Evolutionary conservation across 257 asterid species (phyloP).

Genomic region (Solanum piurae): DNA sequence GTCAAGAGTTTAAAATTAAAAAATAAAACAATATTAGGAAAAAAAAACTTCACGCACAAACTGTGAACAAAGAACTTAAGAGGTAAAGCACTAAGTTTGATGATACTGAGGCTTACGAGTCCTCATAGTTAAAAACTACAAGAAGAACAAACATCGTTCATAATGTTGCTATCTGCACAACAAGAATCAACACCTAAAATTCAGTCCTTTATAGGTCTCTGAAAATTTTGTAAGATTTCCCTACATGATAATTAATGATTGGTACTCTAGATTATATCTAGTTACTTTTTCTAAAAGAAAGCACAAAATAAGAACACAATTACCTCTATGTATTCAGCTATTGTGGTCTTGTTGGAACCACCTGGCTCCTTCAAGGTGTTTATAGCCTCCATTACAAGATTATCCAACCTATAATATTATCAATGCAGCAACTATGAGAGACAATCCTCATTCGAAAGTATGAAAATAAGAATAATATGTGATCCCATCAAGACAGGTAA

Average conservation of each 20-base stretch:
- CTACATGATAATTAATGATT: neutral
- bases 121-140: neutral
- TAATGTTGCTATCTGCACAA: neutral
- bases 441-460: neutral
- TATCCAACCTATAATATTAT: constrained; percentile 56
- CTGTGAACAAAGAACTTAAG: neutral
- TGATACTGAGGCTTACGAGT: neutral
- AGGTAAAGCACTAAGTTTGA: neutral
- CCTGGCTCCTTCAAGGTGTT: constrained; percentile 68
- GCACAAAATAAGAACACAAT: neutral
- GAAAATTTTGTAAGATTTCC: neutral
- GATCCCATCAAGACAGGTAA: neutral
- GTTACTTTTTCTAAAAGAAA: neutral
- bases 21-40: neutral
- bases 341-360: constrained; percentile 81
- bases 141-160: neutral
- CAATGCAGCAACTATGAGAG: neutral
- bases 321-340: constrained; percentile 90
- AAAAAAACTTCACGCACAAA: neutral
- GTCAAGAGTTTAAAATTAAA: neutral
- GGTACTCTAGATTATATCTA: neutral
- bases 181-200: neutral
- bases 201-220: neutral
- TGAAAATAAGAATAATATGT: neutral
- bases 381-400: constrained; percentile 88